These are phyloP conservation scores for Cladobotryum protrusum DNA, from an alignment of 2,329 filamentous ascomycete species.

Conservation along the genomic window DNA sequence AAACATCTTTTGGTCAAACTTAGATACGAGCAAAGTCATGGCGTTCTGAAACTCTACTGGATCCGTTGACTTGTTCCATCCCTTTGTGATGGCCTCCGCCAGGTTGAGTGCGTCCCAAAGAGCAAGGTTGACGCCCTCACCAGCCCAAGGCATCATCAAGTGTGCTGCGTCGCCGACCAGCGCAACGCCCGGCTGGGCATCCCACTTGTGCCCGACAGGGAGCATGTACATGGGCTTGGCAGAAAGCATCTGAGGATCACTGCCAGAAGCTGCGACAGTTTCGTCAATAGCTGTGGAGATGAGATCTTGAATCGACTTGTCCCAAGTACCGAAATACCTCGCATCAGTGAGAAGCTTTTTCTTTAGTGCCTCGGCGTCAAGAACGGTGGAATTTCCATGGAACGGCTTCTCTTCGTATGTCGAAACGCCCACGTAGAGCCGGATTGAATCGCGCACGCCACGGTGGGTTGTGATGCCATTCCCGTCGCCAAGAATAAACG, in stretches of 20 bases:
- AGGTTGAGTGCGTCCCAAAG: constrained; percentile 46
- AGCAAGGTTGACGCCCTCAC: constrained; percentile 48
- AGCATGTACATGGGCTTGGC: constrained; percentile 31
- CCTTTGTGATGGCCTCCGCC: constrained; percentile 22
- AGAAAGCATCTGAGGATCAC: constrained; percentile 11
- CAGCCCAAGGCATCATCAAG: constrained; percentile 44
- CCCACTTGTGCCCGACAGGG: constrained; percentile 38
- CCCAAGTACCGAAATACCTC: constrained; percentile 22
- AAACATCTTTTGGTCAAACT: constrained; percentile 20
- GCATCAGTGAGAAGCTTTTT: constrained; percentile 17
- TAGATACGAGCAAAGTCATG: constrained; percentile 15
- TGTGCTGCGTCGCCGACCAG: constrained; percentile 52
- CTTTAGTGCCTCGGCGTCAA: constrained; percentile 15
- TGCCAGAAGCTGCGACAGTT: constrained; percentile 12
- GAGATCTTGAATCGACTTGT: constrained; percentile 20
- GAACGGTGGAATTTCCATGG: constrained; percentile 2
- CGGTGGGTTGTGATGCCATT: constrained; percentile 31
- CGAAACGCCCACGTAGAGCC: constrained; percentile 24
- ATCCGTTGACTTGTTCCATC: neutral
- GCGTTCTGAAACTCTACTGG: constrained; percentile 11
- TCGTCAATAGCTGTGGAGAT: constrained; percentile 23
- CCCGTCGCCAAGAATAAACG: constrained; percentile 28
- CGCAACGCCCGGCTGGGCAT: constrained; percentile 35
- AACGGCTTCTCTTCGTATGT: constrained; percentile 20
- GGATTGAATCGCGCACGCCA: constrained; percentile 22